phyloP scores from a whole-genome alignment of 768 basidiomycete species.

The Rhizopogon roseolus region DNA sequence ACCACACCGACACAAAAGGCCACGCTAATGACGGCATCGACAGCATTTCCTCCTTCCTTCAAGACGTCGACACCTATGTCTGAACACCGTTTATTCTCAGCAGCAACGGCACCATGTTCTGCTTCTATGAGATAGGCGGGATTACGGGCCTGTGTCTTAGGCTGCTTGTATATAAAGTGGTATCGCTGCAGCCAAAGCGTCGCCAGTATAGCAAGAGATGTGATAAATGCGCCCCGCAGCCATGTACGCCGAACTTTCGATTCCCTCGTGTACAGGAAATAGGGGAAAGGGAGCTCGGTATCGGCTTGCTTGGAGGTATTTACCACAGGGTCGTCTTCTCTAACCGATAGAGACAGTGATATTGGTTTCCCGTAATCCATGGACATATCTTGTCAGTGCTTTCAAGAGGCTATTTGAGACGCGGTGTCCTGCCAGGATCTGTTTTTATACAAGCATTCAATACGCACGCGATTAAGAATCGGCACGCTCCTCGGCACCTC shows the following conservation, averaged over 20 bases:
- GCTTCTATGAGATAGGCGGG: slow-evolving; percentile 59
- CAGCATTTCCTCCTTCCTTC: slow-evolving; percentile 83
- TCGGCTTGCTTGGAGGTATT: not conserved
- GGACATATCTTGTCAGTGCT: not conserved
- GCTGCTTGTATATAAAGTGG: not conserved
- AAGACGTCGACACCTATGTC: slow-evolving; percentile 75
- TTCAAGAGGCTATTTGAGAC: not conserved
- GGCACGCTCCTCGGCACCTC: no score
- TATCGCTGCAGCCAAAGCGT: slow-evolving; percentile 2
- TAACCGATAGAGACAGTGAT: not conserved
- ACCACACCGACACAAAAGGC: slow-evolving; percentile 78
- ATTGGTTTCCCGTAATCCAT: not conserved
- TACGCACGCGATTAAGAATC: no score
- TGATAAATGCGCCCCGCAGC: slow-evolving; percentile 8
- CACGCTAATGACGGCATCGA: slow-evolving; percentile 81
- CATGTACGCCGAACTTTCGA: slow-evolving; percentile 3
- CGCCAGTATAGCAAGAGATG: slow-evolving; percentile 8
- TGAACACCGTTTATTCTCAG: slow-evolving; percentile 84
- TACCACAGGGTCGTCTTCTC: not conserved
- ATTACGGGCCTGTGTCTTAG: slow-evolving; percentile 29
- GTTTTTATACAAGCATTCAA: no score
- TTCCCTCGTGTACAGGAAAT: not conserved
- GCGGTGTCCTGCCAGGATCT: no score
- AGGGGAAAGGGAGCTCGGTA: not conserved
- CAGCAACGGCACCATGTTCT: slow-evolving; percentile 79